Base-by-base conservation (phyloP, 257 asterid species). In the Plectranthus barbatus region DNA sequence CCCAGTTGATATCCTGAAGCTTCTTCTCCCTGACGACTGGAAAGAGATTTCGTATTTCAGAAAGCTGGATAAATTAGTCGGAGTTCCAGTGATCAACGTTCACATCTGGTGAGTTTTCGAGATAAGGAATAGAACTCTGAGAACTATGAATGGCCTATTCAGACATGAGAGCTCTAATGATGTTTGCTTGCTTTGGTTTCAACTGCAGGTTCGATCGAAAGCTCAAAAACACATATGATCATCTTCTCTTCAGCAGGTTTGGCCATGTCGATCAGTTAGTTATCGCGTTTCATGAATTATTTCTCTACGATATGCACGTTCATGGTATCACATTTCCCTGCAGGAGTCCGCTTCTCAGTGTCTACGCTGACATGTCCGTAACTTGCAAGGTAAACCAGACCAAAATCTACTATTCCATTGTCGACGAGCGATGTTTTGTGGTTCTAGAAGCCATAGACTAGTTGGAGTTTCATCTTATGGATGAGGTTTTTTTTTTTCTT, bases 301-400 rank as follows among this genome's bases (percentile, higher is more conserved):
- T 20, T 39, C 45, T 4, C 44, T 9, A 29, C 60, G 18, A 47
- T 4, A 49, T 34, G 9, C 14, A 7, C 12, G 9, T 18, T 7
- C 0, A 19, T 1, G 21, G 8, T 10, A 18, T 69, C 72, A 67
- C 41, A 40, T 57, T 63, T 59, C 68, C 62, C 15, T 79, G 91
- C 96, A 90, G 97, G 76, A 93, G 99, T 48, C 78, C 87, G 42
- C 92, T 93, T 71, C 97, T 93, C 76, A 93, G 99, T 69, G 99
- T 93, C 60, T 93, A 93, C 62, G 99, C 99, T 2, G 99, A 93
- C 79, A 93, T 93, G 97, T 93, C 99, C 5, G 99, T 93, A 9
- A 76, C 99, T 48, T 93, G 99, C 74, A 93, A 93, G 99, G 97
- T 93, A 83, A 70, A 23, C 36, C n/a, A n/a, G n/a, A n/a, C n/a